A percentile compares a stretch with the other conserved stretches of the same genome.
phyloP scores from a whole-genome alignment of 2,329 filamentous ascomycete species.

The Leptoxyphium fumago region DNA sequence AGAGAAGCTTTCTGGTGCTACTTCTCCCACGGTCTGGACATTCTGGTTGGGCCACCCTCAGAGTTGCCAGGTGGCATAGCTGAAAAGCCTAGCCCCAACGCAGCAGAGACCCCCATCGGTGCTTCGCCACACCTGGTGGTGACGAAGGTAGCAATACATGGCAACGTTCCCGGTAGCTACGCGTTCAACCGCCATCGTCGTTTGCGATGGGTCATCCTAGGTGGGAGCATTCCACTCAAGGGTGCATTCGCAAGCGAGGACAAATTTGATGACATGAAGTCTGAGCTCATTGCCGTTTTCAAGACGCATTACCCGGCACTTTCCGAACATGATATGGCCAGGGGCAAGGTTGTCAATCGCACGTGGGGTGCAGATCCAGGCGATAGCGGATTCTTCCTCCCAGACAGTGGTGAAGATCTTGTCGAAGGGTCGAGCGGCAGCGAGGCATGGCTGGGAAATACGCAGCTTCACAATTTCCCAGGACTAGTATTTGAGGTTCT shows the following conservation, averaged over 20 bases:
- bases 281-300: conserved; percentile 54
- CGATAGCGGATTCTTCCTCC: conserved; percentile 21
- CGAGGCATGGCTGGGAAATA: conserved; percentile 49
- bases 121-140: conserved; percentile 50
- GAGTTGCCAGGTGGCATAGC: conserved; percentile 11
- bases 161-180: conserved; percentile 89
- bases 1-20: conserved; percentile 82
- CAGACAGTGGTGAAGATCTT: conserved; percentile 21
- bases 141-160: conserved; percentile 85
- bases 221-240: conserved; percentile 22
- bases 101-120: conserved; percentile 7
- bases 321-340: conserved; percentile 31
- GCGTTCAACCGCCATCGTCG: conserved; percentile 90
- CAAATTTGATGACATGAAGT: conserved; percentile 54
- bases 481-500: conserved; percentile 91
- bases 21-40: conserved; percentile 87
- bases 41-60: conserved; percentile 69
- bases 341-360: conserved; percentile 23
- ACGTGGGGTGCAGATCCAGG: conserved; percentile 17
- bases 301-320: conserved; percentile 29
- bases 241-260: conserved; percentile 58
- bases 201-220: conserved; percentile 66
- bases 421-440: conserved; percentile 28
- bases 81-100: conserved; percentile 8
- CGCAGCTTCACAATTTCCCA: conserved; percentile 84